These are phyloP conservation scores for Globisporangium takayamanum DNA, from an alignment of 352 stramenopile species.

Conservation along the genomic window DNA sequence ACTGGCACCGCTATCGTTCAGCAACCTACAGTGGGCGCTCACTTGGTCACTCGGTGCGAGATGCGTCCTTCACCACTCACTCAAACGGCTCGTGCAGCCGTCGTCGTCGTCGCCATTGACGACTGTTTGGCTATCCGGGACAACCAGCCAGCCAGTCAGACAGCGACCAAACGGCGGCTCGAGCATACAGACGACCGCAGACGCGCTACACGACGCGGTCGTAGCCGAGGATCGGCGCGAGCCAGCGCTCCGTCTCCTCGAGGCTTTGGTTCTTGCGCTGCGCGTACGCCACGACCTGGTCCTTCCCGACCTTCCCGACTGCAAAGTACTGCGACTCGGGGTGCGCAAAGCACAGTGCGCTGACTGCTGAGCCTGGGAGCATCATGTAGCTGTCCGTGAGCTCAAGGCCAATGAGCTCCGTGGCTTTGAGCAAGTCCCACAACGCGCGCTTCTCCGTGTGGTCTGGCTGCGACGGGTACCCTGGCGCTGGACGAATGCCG, in stretches of 20 bases:
- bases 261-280: constrained; percentile 89
- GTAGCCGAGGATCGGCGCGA: constrained; percentile 95
- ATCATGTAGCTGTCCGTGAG: constrained; percentile 95
- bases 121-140: no score
- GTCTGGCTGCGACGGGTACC: constrained; percentile 96
- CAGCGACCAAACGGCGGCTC: no score
- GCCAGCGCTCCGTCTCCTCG: constrained; percentile 90
- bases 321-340: constrained; percentile 95
- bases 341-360: constrained; percentile 95
- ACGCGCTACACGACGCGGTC: constrained; percentile 46
- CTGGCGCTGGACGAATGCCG: constrained; percentile 95
- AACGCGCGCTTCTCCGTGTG: constrained; percentile 97
- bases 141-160: no score
- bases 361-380: constrained; percentile 93
- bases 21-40: not conserved
- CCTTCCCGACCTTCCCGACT: constrained; percentile 95
- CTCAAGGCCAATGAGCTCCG: constrained; percentile 89
- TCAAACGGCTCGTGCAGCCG: no score
- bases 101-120: no score
- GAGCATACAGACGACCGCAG: not conserved
- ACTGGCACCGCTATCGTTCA: constrained; percentile 3
- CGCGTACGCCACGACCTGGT: constrained; percentile 94
- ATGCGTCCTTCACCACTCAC: no score
- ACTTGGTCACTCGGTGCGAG: not conserved
- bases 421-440: constrained; percentile 93